Base-by-base conservation (phyloP, 2,329 filamentous ascomycete species). In the Lasiodiplodia sp. region DNA sequence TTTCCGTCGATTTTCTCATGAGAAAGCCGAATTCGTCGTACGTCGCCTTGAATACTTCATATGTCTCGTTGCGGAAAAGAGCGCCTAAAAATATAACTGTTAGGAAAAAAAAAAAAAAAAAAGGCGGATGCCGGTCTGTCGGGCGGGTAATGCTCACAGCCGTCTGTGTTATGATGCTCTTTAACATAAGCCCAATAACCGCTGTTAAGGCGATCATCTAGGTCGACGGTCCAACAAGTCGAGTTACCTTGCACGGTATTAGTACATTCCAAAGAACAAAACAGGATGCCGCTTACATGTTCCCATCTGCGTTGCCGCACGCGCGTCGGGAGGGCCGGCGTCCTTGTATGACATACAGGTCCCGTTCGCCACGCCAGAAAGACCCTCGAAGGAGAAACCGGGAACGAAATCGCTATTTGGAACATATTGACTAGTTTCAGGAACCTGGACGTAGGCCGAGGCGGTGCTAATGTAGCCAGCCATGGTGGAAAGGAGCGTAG, bases 401-500 rank as follows among this genome's bases (percentile, higher is more conserved):
- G 16, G 23, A 25, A 31, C 25, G 28, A 55, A 44, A 10, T n/a
- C 21, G n/a, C 40, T 38, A 4, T 23, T 25, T 38, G 34, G 38
- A 6, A 62, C 57, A 25, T 44, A 62, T 16, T 44, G 58, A 7
- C 10, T 25, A 8, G 37, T 49, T 5, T 34, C 58, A 14, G 40
- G 23, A 18, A 63, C 23, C 16, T 63, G 18, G 14, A 49, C 37
- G 28, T 21, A 67, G 4, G 64, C n/a, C 1, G 37, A 47, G 38
- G 70, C 69, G 2, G 72, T 74, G 52, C 70, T 73, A 18, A 78
- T 75, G 64, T 80, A 81, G 14, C 79, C 79, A 0, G 76, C 78
- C 76, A 80, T 79, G 12, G 79, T 79, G 7, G 73, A 76, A 1
- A 79, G 56, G 7, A 78, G 71, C 25, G 77, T 76, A 0, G 77